These are phyloP conservation scores for Neofusicoccum cordaticola DNA, from an alignment of 2,329 filamentous ascomycete genomes.

Conservation along the genomic window DNA sequence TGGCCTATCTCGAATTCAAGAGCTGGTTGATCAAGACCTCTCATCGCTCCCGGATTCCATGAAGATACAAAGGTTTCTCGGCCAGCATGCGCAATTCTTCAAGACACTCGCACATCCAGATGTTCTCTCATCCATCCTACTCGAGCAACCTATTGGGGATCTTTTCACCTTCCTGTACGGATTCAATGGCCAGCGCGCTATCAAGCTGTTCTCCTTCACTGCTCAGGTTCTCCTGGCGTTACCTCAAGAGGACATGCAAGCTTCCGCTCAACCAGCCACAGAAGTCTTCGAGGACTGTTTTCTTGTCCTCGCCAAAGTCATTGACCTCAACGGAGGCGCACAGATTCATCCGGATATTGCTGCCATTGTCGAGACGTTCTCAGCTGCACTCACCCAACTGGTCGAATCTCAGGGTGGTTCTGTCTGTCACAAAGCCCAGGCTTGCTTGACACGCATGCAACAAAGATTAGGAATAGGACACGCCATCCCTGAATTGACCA, in stretches of 20 bases:
- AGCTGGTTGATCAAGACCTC: conserved; percentile 17
- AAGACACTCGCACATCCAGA: conserved; percentile 33
- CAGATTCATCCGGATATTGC: conserved; percentile 25
- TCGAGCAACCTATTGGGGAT: conserved; percentile 34
- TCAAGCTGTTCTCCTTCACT: conserved; percentile 32
- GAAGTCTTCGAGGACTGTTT: conserved; percentile 20
- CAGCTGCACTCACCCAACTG: not conserved
- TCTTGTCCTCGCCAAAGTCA: conserved; percentile 22
- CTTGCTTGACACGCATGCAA: not conserved
- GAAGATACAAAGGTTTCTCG: not conserved
- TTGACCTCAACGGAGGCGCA: conserved; percentile 23
- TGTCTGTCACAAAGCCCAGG: not conserved
- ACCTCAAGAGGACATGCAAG: not conserved
- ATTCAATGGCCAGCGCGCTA: conserved; percentile 28
- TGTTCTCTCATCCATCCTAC: conserved; percentile 33
- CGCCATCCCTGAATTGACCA: not conserved
- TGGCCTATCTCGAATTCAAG: conserved; percentile 21
- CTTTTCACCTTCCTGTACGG: conserved; percentile 38
- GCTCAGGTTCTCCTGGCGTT: conserved; percentile 19
- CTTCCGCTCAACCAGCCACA: not conserved
- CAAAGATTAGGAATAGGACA: conserved; percentile 11
- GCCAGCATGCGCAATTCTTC: conserved; percentile 21
- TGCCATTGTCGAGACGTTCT: conserved; percentile 7
- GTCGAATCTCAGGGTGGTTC: not conserved
- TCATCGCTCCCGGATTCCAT: not conserved